Evolutionary conservation across 176 grass and related monocot species (phyloP), one percentile per base, ranked within the genome.

Genomic region (Juncus effusus): DNA sequence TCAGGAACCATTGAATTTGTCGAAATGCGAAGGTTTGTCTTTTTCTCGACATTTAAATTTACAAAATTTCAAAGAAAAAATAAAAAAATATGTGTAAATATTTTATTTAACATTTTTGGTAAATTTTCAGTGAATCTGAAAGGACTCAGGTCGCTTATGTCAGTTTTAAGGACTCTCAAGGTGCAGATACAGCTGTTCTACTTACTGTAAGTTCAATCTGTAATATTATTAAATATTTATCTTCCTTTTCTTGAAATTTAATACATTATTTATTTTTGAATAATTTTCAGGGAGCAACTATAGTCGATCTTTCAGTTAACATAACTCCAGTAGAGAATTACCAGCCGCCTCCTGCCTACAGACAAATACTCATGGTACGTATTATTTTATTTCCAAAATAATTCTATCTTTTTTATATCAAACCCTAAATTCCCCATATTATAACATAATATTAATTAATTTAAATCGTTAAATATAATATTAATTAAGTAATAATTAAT

Each of bases 171-270:
- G 94, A 93, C 42, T 73, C 80, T 66, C 80, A 92, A 60, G 94
- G 94, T 72, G 94, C 94, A 76, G 88, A 97, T 2, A 97, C 94
- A 69, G 94, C 94, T 77, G 81, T 83, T 38, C 85, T 97, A 82
- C 94, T 97, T 40, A 84, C 94, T 9, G 85, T 93, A 79, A 56
- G 78, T 92, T 68, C 28, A 73, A 78, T 50, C 64, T 80, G 39
- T 28, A 28, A 28, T 28, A 28, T 28, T 0, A 13, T 63, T 76
- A 54, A 54, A 16, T 52, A 2, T 41, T 73, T 57, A 73, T 6
- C 8, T 56, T 7, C 42, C 11, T 35, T 35, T 13, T 28, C 19
- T 28, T 28, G 19, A 28, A 28, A 28, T 28, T 28, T 28, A 28
- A 28, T 53, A 64, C 79, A 12, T 73, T 35, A 60, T 70, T 5